A percentile compares a stretch with the other conserved stretches of the same genome.
phyloP scores from a whole-genome alignment of 2,329 filamentous ascomycete species.

The Aciculosporium take region DNA sequence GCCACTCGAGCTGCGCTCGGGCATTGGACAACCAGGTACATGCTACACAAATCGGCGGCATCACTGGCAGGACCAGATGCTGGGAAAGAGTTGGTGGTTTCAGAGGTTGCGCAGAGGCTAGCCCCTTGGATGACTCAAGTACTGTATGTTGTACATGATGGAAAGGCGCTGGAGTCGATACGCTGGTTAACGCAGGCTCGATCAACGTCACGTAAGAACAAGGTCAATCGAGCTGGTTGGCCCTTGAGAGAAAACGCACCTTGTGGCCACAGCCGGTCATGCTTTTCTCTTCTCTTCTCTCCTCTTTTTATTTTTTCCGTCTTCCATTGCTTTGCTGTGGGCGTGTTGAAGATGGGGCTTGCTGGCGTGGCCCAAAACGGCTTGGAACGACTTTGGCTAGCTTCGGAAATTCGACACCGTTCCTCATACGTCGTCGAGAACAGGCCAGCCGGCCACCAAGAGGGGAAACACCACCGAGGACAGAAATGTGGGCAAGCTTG shows the following conservation, averaged over 20 bases:
- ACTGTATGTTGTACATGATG: too few species aligned
- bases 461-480: not conserved
- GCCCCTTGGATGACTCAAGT: not conserved
- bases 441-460: not conserved
- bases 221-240: not conserved
- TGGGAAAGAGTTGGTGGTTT: conserved; percentile 3
- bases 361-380: conserved; percentile 1
- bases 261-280: not conserved
- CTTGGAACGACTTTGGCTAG: not conserved
- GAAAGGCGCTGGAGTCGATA: not conserved
- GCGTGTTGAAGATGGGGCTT: not conserved
- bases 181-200: not conserved
- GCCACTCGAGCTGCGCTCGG: conserved; percentile 8
- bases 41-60: conserved; percentile 11
- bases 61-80: conserved; percentile 5
- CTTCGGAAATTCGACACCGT: not conserved
- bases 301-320: not conserved
- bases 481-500: not conserved
- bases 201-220: not conserved
- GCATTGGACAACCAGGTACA: conserved; percentile 8
- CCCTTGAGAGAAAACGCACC: not conserved
- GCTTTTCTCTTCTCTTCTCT: not conserved
- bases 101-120: conserved; percentile 3
- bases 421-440: not conserved
- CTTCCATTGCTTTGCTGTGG: not conserved